phyloP scores from a whole-genome alignment of 495 filamentous ascomycete genomes.

The Xylaria telfairii region DNA sequence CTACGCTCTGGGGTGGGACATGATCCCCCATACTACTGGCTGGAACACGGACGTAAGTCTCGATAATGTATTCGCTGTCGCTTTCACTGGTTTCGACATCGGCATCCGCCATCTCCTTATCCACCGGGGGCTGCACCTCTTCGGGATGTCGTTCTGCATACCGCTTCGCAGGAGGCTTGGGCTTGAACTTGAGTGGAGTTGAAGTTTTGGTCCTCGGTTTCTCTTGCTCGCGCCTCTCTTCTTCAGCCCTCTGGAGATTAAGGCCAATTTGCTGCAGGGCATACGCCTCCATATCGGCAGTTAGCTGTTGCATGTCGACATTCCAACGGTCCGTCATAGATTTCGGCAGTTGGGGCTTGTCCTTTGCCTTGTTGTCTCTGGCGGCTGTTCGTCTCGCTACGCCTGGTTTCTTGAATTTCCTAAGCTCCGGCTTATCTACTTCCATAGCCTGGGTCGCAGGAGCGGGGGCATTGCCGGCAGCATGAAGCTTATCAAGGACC shows the following conservation, averaged over 20 bases:
- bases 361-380: constrained; percentile 28
- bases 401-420: constrained; percentile 40
- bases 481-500: constrained; percentile 28
- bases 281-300: constrained; percentile 56
- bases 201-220: constrained; percentile 2
- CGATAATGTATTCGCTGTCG: constrained; percentile 57
- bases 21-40: constrained; percentile 49
- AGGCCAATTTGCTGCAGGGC: constrained; percentile 55
- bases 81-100: constrained; percentile 42
- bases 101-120: constrained; percentile 37
- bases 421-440: constrained; percentile 30
- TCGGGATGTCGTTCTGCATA: constrained; percentile 58
- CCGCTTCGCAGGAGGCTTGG: constrained; percentile 52
- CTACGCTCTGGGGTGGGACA: constrained; percentile 48
- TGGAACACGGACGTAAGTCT: constrained; percentile 60
- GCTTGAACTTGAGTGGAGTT: constrained; percentile 45
- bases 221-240: constrained; percentile 35
- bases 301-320: constrained; percentile 51
- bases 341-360: constrained; percentile 46
- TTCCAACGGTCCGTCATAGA: constrained; percentile 48
- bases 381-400: constrained; percentile 32
- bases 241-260: constrained; percentile 46
- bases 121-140: constrained; percentile 26
- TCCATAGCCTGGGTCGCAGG: constrained; percentile 28
- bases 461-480: constrained; percentile 21